Conservation (phyloP, 1,284 basidiomycete genomes). For the Puccinia triticina region DNA sequence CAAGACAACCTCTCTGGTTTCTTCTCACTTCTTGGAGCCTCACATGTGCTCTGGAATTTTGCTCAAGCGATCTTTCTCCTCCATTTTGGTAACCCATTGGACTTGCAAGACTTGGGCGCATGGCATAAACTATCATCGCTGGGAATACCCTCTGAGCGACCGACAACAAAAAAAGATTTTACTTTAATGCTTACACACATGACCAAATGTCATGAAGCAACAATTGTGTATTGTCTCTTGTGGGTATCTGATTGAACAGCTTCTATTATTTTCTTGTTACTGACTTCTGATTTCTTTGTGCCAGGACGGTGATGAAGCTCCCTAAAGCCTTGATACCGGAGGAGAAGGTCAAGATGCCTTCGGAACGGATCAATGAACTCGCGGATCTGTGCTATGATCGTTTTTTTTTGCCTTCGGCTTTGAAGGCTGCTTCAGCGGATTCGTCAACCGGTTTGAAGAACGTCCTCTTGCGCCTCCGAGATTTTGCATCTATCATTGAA, state of each 20-base stretch:
- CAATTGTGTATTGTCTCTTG: background rate
- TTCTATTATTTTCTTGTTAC: too few relatives aligned
- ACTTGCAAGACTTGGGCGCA: background rate
- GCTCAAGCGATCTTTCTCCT: background rate
- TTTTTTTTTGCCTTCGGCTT: background rate
- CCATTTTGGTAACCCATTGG: background rate
- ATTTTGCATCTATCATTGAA: background rate
- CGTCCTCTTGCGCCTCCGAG: background rate
- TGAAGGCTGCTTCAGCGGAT: background rate
- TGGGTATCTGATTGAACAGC: background rate
- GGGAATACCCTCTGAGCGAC: background rate
- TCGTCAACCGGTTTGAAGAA: background rate
- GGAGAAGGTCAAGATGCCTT: background rate
- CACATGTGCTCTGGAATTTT: slow-evolving; percentile 26
- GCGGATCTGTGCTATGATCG: background rate
- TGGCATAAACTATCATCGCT: background rate
- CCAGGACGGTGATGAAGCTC: background rate
- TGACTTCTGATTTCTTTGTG: too few relatives aligned
- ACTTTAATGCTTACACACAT: slow-evolving; percentile 8
- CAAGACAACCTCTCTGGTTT: background rate
- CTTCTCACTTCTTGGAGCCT: background rate
- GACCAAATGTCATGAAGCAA: background rate
- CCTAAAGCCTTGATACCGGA: background rate
- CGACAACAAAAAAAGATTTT: slow-evolving; percentile 11
- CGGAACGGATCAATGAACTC: background rate